These are phyloP conservation scores for Stromatinia cepivora DNA, from an alignment of 2,329 filamentous ascomycete species.

Conservation along the genomic window DNA sequence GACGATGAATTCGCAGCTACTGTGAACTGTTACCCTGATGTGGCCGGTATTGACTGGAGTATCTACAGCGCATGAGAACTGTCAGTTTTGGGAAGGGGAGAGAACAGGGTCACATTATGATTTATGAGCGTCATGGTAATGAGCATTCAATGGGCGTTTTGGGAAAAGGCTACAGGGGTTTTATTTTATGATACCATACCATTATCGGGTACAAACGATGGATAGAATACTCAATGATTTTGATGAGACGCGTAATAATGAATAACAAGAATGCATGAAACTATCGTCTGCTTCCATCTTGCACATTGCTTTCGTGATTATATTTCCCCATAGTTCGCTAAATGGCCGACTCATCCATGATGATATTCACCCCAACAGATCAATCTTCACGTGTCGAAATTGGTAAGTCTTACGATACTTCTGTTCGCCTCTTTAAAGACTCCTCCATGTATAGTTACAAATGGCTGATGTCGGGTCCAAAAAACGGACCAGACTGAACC, in stretches of 20 bases:
- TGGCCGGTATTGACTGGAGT: slow-evolving; percentile 44
- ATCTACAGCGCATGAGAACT: slow-evolving; percentile 33
- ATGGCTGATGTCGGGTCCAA: no score
- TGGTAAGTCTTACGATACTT: no score
- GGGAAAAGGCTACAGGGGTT: background rate
- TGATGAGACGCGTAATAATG: background rate
- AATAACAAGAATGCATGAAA: background rate
- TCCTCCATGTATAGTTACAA: no score
- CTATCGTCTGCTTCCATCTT: no score
- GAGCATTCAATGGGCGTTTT: slow-evolving; percentile 3
- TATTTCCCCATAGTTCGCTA: no score
- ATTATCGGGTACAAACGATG: slow-evolving; percentile 15
- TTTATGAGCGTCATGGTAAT: slow-evolving; percentile 4
- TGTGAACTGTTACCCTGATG: slow-evolving; percentile 47
- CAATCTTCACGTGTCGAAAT: no score
- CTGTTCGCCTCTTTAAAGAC: no score
- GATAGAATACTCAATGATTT: background rate
- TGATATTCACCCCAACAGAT: no score
- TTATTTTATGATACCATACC: slow-evolving; percentile 14
- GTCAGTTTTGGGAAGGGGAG: no score
- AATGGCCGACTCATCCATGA: no score
- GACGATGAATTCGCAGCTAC: slow-evolving; percentile 46
- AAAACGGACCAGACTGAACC: no score
- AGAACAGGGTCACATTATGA: background rate
- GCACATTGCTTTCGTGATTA: no score